Evolutionary conservation across 148 eudicot species (phyloP), one percentile per base, ranked within the genome.

Genomic region (Vaccinium vitisidaea): DNA sequence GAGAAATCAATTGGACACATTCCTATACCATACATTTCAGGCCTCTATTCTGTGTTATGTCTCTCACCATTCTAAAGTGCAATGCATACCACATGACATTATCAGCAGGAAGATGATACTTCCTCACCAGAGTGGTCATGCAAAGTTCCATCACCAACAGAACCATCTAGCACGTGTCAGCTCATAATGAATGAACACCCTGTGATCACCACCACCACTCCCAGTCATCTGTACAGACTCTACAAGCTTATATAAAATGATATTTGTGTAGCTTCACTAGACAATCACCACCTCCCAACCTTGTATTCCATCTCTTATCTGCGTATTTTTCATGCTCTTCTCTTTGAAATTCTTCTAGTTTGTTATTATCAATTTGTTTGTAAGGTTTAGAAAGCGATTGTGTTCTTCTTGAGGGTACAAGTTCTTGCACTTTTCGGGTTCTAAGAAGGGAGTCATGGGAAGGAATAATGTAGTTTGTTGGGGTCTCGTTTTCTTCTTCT

Each of bases 141-240:
- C 56, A 49, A 76, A 76, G 4, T 19, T 55, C 53, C 79, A 18
- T 76, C 79, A 21, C 56, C 79, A 76, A 55, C 79, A 49, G 55
- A 76, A 76, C 56, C 79, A 48, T 46, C 13, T 49, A 16, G 27
- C 79, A 21, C 49, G 12, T 49, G 79, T 76, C 1, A 0, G 79
- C 79, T 48, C 54, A 69, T 69, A 30, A 43, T 11, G 79, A 56
- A n/a, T 76, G 74, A 69, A 69, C 74, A 69, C 74, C 10, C 39
- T 67, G 32, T 25, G 18, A 69, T 27, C 43, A 10, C 56, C 25
- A 54, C 55, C 54, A 3, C 30, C 55, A 21, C 79, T 48, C 56
- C 53, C 56, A 75, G 27, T 48, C 55, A 16, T 36, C 52, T 43
- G 23, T 27, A 11, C 7, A 8, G 77, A 49, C 79, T 58, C 63